Conservation (phyloP, 106 monocot species). For the Dendrobium catenatum region DNA sequence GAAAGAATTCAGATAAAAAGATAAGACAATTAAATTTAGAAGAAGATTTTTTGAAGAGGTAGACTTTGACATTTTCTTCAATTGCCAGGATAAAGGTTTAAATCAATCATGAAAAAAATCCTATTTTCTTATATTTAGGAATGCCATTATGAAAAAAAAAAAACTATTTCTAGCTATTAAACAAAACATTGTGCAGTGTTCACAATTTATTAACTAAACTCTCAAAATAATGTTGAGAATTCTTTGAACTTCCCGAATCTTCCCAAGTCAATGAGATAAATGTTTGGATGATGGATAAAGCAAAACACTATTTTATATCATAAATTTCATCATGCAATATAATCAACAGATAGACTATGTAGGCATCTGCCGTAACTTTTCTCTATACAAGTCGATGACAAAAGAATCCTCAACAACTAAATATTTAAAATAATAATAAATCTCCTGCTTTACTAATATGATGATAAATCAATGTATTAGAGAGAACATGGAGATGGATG, state of each 20-base stretch:
- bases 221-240: not conserved
- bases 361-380: slow-evolving; percentile 8
- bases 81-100: not conserved
- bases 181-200: not conserved
- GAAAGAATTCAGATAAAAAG: not conserved
- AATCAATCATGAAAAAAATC: not conserved
- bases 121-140: not conserved
- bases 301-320: not conserved
- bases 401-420: too few species aligned
- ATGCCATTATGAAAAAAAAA: not conserved
- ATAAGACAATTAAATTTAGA: not conserved
- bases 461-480: too few species aligned
- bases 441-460: too few species aligned
- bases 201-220: not conserved
- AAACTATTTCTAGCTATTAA: not conserved
- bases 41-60: not conserved
- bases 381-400: too few species aligned
- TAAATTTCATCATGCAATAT: slow-evolving; percentile 22
- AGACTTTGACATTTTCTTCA: not conserved
- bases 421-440: too few species aligned
- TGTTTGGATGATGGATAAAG: not conserved
- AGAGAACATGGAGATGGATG: too few species aligned
- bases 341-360: slow-evolving; percentile 36
- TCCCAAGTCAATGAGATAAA: not conserved
- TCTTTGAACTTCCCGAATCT: not conserved